Evolutionary conservation across 2,329 filamentous ascomycete species (phyloP), one percentile per base, ranked within the genome.

Genomic region (Cladorrhinum sp.): DNA sequence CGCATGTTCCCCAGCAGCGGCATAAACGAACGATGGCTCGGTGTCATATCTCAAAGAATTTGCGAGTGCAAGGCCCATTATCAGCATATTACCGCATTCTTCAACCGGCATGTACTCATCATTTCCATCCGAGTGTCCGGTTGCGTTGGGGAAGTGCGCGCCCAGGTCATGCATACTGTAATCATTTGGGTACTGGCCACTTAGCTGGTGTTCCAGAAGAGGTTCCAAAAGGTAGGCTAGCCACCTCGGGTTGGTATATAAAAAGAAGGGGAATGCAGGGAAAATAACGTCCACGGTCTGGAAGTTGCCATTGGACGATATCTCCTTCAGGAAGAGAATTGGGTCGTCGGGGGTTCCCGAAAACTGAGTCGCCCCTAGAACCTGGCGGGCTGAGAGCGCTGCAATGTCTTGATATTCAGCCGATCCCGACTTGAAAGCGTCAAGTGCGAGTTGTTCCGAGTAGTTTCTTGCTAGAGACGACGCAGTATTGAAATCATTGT

Each of bases 281-380:
- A 92, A 95, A 67, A 96, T 93, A 59, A 96, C 90, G 75, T 93
- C 90, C 10, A 95, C 89, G 0, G 91, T 95, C 71, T 95, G 91
- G 73, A 87, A 87, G 69, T 96, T 93, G 3, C 91, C 91, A 67
- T 93, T 90, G 2, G 89, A 92, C 1, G 89, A 92, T 59, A 95
- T 93, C 72, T 95, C 91, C 71, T 95, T 95, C 62, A 93, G 76
- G 75, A 95, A 95, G 22, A 95, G 73, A 48, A 93, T 81, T 0
- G 89, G 89, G 63, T 85, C 80, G 2, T 91, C 83, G 1, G 88
- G 83, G 20, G 90, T 89, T 49, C 89, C 85, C 6, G 89, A 83
- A 76, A 93, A 92, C 64, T 85, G 87, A 3, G 88, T 91, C 1
- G 89, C 91, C 6, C 91, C 91, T 70, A 95, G 81, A 13, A 91